Conservation (phyloP, 2,329 filamentous ascomycete genomes). For the Pyrenophora tritici-repentis region DNA sequence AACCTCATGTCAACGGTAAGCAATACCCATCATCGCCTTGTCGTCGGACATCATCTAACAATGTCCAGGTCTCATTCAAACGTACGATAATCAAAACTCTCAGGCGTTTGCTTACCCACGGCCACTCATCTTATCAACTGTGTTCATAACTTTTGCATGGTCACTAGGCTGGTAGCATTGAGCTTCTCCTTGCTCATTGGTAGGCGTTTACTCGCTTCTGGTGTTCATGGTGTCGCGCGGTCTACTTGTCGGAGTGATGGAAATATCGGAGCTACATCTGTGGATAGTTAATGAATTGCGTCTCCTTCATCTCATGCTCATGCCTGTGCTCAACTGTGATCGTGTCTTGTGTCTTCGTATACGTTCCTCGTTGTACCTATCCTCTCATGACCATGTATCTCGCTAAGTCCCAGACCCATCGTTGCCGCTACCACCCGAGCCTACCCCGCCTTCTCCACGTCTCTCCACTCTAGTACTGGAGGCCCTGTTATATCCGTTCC, state of each 20-base stretch:
- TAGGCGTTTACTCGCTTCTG: conserved; percentile 19
- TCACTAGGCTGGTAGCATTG: conserved; percentile 30
- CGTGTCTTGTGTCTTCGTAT: background rate
- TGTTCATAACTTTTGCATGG: conserved; percentile 47
- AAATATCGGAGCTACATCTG: conserved; percentile 40
- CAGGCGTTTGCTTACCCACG: conserved; percentile 42
- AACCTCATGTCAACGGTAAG: conserved; percentile 39
- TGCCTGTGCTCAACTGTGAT: conserved; percentile 5
- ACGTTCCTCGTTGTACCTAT: background rate
- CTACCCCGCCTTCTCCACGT: conserved; percentile 7
- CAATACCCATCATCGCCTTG: background rate
- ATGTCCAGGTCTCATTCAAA: conserved; percentile 31
- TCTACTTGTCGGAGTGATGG: conserved; percentile 30
- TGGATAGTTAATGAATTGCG: conserved; percentile 48
- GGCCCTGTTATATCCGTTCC: background rate
- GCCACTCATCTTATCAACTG: conserved; percentile 39
- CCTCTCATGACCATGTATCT: background rate
- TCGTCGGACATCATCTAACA: conserved; percentile 19
- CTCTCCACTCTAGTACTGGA: background rate
- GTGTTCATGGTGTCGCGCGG: conserved; percentile 22
- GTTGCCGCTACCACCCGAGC: background rate
- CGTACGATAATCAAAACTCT: conserved; percentile 39
- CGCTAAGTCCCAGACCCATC: background rate
- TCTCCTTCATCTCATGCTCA: conserved; percentile 17
- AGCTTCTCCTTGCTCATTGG: conserved; percentile 19